Percentiles rank a stretch among this genome's conserved stretches.
phyloP scores from a whole-genome alignment of 768 basidiomycete species.

The Panellus pusillus region DNA sequence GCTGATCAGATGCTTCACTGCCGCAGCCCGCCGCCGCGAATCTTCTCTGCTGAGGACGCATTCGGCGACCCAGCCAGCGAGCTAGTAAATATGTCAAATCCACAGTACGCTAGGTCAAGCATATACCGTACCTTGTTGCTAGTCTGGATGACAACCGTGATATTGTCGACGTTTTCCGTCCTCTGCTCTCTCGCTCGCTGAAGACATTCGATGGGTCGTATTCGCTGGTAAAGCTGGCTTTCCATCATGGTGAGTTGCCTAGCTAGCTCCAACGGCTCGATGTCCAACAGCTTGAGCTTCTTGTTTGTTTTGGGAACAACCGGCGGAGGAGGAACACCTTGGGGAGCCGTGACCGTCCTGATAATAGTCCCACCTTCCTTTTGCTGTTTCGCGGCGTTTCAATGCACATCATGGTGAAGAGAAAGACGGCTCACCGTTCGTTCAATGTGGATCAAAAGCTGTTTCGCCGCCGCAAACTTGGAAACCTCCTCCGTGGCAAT shows the following conservation, averaged over 20 bases:
- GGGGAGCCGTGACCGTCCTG: conserved; percentile 55
- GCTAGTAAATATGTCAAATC: conserved; percentile 41
- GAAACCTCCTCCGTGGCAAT: conserved; percentile 63
- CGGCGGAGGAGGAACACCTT: conserved; percentile 69
- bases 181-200: conserved; percentile 78
- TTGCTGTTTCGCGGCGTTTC: conserved; percentile 31
- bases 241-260: conserved; percentile 93
- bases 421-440: conserved; percentile 58
- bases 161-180: conserved; percentile 76
- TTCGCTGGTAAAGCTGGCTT: conserved; percentile 80
- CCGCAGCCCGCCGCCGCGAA: conserved; percentile 73
- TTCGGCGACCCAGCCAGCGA: conserved; percentile 92
- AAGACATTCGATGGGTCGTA: conserved; percentile 88
- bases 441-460: conserved; percentile 71
- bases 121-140: conserved; percentile 69
- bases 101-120: background rate
- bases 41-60: conserved; percentile 80
- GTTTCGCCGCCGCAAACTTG: conserved; percentile 70
- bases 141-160: conserved; percentile 82
- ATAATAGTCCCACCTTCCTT: conserved; percentile 54
- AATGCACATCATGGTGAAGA: conserved; percentile 7
- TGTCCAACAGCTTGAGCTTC: conserved; percentile 80
- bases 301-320: conserved; percentile 70
- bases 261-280: conserved; percentile 87
- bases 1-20: conserved; percentile 88